Evolutionary conservation across 352 stramenopile species (phyloP).

Genomic region (Paralagenidium karlingii): DNA sequence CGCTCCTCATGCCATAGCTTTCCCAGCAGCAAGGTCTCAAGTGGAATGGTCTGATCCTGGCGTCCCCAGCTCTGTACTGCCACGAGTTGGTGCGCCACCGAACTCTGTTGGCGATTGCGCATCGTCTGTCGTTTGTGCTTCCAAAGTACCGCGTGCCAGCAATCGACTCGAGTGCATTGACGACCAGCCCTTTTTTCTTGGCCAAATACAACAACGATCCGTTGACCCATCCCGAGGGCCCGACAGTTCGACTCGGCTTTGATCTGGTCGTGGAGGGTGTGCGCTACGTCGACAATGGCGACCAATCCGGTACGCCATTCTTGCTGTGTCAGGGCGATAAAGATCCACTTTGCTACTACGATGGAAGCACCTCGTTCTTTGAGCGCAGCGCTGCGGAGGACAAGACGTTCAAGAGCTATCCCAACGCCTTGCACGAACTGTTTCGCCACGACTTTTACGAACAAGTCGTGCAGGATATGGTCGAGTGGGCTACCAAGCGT

Average conservation of each 20-base stretch:
- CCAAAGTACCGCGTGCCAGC: constrained; percentile 17
- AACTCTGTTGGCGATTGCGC: constrained; percentile 6
- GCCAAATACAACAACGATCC: constrained; percentile 18
- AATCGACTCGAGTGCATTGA: constrained; percentile 15
- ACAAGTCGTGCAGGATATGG: constrained; percentile 13
- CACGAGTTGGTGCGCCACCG: constrained; percentile 7
- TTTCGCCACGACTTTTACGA: constrained; percentile 22
- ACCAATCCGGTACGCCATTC: constrained; percentile 14
- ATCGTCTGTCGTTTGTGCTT: constrained; percentile 12
- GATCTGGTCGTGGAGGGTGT: constrained; percentile 13
- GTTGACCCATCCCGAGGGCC: constrained; percentile 14
- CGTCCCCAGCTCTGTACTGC: constrained; percentile 16
- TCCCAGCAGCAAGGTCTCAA: constrained; percentile 9
- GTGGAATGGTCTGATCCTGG: constrained; percentile 32
- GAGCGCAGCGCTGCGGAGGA: constrained; percentile 15
- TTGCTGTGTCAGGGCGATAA: constrained; percentile 24
- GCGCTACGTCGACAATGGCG: constrained; percentile 8
- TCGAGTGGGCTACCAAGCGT: constrained; percentile 12
- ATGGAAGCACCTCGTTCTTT: constrained; percentile 22
- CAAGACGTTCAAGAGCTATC: constrained; percentile 31
- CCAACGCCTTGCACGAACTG: constrained; percentile 20
- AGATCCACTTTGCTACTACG: constrained; percentile 18
- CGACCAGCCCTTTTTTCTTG: constrained; percentile 13
- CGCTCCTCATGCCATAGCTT: constrained; percentile 3
- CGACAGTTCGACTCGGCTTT: constrained; percentile 11